Conservation (phyloP, 176 grass and related monocot species). For the Carex myosuroides region DNA sequence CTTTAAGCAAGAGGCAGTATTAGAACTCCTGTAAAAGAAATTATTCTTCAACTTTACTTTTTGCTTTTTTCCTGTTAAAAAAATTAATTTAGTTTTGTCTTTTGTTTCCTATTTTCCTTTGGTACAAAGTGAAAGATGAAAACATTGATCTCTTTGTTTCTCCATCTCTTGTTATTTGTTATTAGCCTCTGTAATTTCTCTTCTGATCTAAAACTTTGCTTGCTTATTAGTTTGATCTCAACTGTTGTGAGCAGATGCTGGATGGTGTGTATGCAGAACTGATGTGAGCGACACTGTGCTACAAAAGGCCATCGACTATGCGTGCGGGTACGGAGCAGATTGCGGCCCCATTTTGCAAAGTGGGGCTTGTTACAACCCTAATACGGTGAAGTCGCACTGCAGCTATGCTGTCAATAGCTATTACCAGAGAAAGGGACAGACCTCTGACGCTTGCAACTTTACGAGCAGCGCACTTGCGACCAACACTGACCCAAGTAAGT, state of each 20-base stretch:
- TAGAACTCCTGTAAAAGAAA: background rate
- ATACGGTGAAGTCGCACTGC: conserved; percentile 72
- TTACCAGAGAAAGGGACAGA: conserved; percentile 69
- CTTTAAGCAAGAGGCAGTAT: background rate
- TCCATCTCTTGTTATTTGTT: background rate
- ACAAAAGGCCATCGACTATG: conserved; percentile 80
- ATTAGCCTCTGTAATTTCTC: conserved; percentile 3
- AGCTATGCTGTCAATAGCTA: conserved; percentile 92
- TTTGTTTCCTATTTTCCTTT: background rate
- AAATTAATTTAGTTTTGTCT: background rate
- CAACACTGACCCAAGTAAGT: conserved; percentile 55
- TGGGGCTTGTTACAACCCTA: conserved; percentile 56
- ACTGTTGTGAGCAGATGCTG: conserved; percentile 34
- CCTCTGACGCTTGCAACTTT: conserved; percentile 58
- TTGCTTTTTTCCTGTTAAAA: background rate
- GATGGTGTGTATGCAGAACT: conserved; percentile 63
- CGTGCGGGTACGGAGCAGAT: conserved; percentile 68
- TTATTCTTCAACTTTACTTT: background rate
- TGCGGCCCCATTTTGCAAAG: conserved; percentile 47
- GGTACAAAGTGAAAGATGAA: background rate
- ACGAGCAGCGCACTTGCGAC: conserved; percentile 28
- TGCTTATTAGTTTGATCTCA: background rate
- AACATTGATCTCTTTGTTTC: background rate
- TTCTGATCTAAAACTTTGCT: background rate
- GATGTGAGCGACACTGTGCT: conserved; percentile 35